Evolutionary conservation across 1,139 yeast species (phyloP), one percentile per base, ranked within the genome.

Genomic region (Yamadazyma songkhlaensis): DNA sequence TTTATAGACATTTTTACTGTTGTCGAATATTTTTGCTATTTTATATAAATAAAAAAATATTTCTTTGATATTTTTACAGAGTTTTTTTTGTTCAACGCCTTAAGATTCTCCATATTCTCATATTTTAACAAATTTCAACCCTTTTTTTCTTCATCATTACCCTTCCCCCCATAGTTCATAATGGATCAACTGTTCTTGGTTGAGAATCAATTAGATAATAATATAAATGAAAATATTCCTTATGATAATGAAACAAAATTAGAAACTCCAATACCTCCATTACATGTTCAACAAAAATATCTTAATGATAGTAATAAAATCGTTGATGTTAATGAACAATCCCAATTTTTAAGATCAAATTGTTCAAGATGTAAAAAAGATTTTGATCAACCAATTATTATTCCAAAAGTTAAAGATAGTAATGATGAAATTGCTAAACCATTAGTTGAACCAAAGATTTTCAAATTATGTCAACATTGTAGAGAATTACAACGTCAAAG

Each of bases 301-400:
- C 28, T 48, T 6, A 45, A 48, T 33, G 51, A 48, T 26, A 20
- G 38, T 8, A 44, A 41, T 27, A 45, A 68, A 44, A 45, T 66
- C 20, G 64, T 59, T 28, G 39, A 37, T 15, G 37, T 39, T 12
- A 24, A 32, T 2, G 38, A 35, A 27, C 17, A 40, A 5, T 35
- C 27, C 14, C 41, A 42, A 24, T 41, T 32, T 28, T 30, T 49
- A 11, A 35, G 44, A 11, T 53, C 62, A 3, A 46, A 50, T 7
- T 81, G 87, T 47, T 65, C 79, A 2, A 55, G 86, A 39, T 81
- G 87, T 52, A 79, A 79, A 50, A 80, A 79, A 48, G 72, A 64
- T 11, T 80, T 80, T 53, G 67, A 67, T 17, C 78, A 74, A 44
- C 68, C 70, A 2, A 55, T 67, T 24, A 58, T 64, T 29, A 58